Percentiles rank a stretch among this genome's conserved stretches.
These are phyloP conservation scores for Plasmodium adleri DNA, from an alignment of 169 alveolate genomes.

Conservation along the genomic window DNA sequence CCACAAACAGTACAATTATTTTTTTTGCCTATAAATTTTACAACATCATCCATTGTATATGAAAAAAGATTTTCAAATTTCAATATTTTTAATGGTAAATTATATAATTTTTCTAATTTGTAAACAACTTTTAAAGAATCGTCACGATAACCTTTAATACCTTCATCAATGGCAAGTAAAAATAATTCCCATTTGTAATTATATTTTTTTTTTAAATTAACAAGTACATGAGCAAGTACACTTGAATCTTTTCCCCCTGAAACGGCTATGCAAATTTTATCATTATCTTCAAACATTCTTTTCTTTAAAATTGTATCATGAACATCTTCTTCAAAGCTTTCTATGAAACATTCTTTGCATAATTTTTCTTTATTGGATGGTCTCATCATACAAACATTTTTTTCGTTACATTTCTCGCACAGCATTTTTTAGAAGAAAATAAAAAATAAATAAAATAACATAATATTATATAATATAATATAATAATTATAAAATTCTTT, in stretches of 20 bases:
- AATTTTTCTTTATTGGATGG: slow-evolving; percentile 92
- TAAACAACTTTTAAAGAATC: slow-evolving; percentile 95
- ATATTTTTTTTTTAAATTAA: slow-evolving; percentile 92
- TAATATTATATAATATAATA: too few species aligned
- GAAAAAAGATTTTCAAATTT: slow-evolving; percentile 94
- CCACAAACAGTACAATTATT: slow-evolving; percentile 98
- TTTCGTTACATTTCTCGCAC: slow-evolving; percentile 84
- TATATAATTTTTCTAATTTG: slow-evolving; percentile 86
- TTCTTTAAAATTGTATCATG: slow-evolving; percentile 89
- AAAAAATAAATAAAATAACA: too few species aligned
- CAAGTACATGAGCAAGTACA: slow-evolving; percentile 95
- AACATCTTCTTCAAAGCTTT: slow-evolving; percentile 95
- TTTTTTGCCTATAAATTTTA: slow-evolving; percentile 91
- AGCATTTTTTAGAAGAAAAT: slow-evolving; percentile 7
- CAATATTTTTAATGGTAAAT: slow-evolving; percentile 91
- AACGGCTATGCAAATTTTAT: slow-evolving; percentile 96
- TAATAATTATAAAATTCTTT: too few species aligned
- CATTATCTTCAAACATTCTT: slow-evolving; percentile 89
- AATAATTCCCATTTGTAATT: slow-evolving; percentile 92
- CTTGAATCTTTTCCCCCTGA: slow-evolving; percentile 99
- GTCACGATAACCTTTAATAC: slow-evolving; percentile 98
- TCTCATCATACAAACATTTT: slow-evolving; percentile 90
- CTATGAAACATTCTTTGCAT: slow-evolving; percentile 95
- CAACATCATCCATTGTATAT: slow-evolving; percentile 98
- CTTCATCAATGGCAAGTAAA: slow-evolving; percentile 98